Conservation (phyloP, 2,329 filamentous ascomycete species). For the Xylariaceae sp. region DNA sequence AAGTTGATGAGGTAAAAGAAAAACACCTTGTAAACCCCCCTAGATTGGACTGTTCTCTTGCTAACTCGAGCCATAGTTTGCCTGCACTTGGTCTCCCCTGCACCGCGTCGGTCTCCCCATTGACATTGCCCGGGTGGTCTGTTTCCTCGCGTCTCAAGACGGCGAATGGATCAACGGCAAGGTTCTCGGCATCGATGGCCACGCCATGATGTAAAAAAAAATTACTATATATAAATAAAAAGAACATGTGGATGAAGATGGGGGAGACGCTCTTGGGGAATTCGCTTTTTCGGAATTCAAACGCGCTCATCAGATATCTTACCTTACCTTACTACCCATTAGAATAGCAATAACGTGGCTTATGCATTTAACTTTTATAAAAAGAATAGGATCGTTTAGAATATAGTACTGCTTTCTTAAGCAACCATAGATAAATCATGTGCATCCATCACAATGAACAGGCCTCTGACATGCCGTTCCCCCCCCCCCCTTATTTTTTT, state of each 20-base stretch:
- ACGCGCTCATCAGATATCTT: no score
- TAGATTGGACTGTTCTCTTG: neutral
- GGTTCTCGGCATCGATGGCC: constrained; percentile 29
- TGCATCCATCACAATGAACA: no score
- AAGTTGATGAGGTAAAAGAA: constrained; percentile 52
- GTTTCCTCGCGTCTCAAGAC: constrained; percentile 45
- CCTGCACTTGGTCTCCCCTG: constrained; percentile 58
- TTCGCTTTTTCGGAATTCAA: no score
- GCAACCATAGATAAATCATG: no score
- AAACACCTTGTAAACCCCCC: neutral
- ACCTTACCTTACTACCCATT: no score
- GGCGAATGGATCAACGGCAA: constrained; percentile 44
- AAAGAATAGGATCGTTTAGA: no score
- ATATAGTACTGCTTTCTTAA: no score
- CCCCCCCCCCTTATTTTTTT: no score
- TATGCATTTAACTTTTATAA: no score
- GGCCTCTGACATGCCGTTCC: no score
- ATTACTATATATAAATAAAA: neutral
- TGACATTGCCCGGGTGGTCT: constrained; percentile 61
- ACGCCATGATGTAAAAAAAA: constrained; percentile 29
- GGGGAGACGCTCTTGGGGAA: no score
- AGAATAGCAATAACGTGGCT: no score
- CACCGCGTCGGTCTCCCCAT: constrained; percentile 61
- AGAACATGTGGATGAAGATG: neutral
- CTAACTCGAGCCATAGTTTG: constrained; percentile 40